Evolutionary conservation across 345 rosid species (phyloP), one percentile per base, ranked within the genome.

Genomic region (Salix suchowensis): DNA sequence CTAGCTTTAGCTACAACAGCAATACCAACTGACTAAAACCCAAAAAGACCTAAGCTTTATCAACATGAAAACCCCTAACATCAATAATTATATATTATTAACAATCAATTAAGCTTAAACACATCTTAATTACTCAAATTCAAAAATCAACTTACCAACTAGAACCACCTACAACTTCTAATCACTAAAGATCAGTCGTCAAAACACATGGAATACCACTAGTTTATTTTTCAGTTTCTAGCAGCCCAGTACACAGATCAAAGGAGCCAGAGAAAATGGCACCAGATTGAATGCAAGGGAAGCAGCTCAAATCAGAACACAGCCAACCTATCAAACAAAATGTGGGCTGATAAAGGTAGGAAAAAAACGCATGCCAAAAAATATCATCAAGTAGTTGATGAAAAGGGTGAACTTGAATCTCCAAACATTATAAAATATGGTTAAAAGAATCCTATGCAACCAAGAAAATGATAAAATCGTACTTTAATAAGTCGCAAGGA

Each of bases 71-170:
- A 15, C n/a, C 54, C 54, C 54, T 61, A 61, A 61, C 4, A 23
- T 21, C 39, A 18, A n/a, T 3, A 37, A 37, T 32, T 11, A 39
- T 39, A 10, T 5, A 24, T 55, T 7, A 12, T 44, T 61, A 74
- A 74, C 70, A 21, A 42, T 30, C 60, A 82, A 74, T 76, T 62
- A 75, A 74, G 52, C 72, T 71, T 52, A 66, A 55, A 23, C 48
- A 68, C 52, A 60, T 50, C 65, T 71, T 62, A 67, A 81, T 73
- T 79, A 64, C 72, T 18, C 74, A 18, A 77, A 80, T 62, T 78
- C 28, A 26, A 26, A 26, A 26, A 24, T 26, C 28, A 48, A 48
- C 19, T 48, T 48, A 19, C 55, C 50, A 15, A 50, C 55, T 15
- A 7, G 21, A 50, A 16, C 55, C 21, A 50, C 21, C 55, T 50